Base-by-base conservation (phyloP, 441 rosid genomes). In the Erysimum pusillum region DNA sequence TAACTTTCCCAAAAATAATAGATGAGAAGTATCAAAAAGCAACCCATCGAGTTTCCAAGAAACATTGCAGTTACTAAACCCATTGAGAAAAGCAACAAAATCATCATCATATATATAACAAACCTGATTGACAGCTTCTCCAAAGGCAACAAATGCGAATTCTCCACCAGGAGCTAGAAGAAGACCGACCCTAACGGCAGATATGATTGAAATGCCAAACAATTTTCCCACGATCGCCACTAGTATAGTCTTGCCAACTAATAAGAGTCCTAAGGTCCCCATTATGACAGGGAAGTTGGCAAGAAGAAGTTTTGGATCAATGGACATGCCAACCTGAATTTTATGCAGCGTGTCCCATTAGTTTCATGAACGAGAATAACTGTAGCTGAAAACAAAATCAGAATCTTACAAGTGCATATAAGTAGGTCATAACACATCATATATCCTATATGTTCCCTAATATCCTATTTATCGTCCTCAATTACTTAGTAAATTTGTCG, bases 141-240 rank as follows among this genome's bases (percentile, higher is more conserved):
- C 99, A 64, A 96, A 96, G 69, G 99, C 99, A 82, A 96, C 99
- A 81, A 96, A 96, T 51, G 99, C 99, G 36, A 96, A 96, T 77
- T 96, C 99, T 82, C 99, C 99, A 52, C 99, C 99, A 4, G 99
- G 99, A 74, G 99, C 99, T 67, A 96, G 97, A 84, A 96, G 98
- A 76, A 96, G 97, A 74, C 99, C 99, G 32, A 80, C 90, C 76
- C 99, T 90, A 77, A 89, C 82, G 44, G 96, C 96, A 80, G 99
- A 89, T 82, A 96, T 87, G 74, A 93, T 56, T 36, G 99, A 96
- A 83, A 96, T 78, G 69, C 99, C 99, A 69, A 93, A 96, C 59
- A 88, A 54, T 77, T 67, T 89, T 15, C 98, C 99, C 74, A 96
- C 83, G 34, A 89, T 67, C 17, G 86, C 86, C 67, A 96, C 96